Evolutionary conservation across 2,329 filamentous ascomycete genomes (phyloP).

Genomic region (Pseudophaeomoniella oleicola): DNA sequence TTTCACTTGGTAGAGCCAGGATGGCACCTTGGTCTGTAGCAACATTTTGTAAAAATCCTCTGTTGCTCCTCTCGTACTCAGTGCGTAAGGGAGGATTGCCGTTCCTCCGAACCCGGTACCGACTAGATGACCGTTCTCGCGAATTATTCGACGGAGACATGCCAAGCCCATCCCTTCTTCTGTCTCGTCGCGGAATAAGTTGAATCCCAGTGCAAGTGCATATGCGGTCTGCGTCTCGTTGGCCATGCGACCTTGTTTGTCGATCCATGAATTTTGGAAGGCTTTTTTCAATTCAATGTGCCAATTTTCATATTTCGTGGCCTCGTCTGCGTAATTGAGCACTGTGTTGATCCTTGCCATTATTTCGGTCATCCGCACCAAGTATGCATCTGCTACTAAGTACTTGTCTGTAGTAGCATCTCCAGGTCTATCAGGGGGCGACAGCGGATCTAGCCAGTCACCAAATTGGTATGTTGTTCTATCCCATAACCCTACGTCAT

Average conservation of each 20-base stretch:
- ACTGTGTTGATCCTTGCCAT: constrained; percentile 15
- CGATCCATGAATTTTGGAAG: too few species aligned
- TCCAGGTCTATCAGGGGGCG: constrained; percentile 20
- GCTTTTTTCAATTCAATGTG: too few species aligned
- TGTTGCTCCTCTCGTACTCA: constrained; percentile 11
- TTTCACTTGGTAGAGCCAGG: constrained; percentile 24
- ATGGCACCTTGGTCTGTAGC: constrained; percentile 18
- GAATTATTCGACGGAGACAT: constrained; percentile 11
- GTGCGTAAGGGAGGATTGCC: constrained; percentile 15
- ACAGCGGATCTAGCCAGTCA: constrained; percentile 27
- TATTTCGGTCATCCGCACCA: constrained; percentile 19
- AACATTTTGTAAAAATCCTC: constrained; percentile 25
- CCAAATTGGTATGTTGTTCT: constrained; percentile 19
- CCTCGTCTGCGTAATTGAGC: constrained; percentile 13
- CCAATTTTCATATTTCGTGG: too few species aligned
- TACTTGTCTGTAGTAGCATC: constrained; percentile 17
- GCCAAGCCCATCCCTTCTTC: constrained; percentile 12
- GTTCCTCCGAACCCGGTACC: constrained; percentile 22
- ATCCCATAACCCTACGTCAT: too few species aligned
- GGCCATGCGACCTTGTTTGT: constrained; percentile 13
- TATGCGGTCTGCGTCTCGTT: constrained; percentile 19
- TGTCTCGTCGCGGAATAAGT: constrained; percentile 8
- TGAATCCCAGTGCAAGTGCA: constrained; percentile 14
- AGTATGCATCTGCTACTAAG: constrained; percentile 24
- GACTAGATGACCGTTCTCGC: constrained; percentile 15